phyloP scores from a whole-genome alignment of 441 rosid genomes.

The Hura crepitans region DNA sequence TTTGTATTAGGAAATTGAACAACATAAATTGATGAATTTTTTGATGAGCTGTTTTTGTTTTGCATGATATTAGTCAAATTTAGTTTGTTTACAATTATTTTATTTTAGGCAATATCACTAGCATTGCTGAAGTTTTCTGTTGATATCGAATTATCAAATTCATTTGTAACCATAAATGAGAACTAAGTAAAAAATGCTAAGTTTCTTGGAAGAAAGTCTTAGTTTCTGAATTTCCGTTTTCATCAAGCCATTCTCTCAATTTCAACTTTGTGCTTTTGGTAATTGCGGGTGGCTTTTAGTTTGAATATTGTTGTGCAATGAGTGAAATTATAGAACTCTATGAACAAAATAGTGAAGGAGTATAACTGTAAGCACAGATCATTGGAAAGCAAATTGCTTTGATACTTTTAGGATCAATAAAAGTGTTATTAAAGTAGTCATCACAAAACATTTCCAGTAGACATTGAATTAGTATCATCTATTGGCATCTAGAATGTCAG shows the following conservation, averaged over 20 bases:
- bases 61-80: background rate
- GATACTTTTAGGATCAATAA: background rate
- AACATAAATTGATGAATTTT: background rate
- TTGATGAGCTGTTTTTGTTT: background rate
- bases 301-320: background rate
- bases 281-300: background rate
- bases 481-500: background rate
- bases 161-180: background rate
- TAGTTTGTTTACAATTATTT: background rate
- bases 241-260: background rate
- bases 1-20: slow-evolving; percentile 3
- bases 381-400: background rate
- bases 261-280: background rate
- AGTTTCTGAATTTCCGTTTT: background rate
- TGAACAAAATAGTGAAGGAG: background rate
- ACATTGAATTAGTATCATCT: background rate
- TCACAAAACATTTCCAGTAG: background rate
- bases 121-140: background rate
- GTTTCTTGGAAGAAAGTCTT: background rate
- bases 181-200: background rate
- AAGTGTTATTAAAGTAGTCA: background rate
- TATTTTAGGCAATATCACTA: background rate
- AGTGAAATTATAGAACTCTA: too few species aligned
- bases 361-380: background rate
- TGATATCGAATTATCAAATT: background rate